These are phyloP conservation scores for Lachnellula cervina DNA, from an alignment of 2,329 filamentous ascomycete species.

Conservation along the genomic window DNA sequence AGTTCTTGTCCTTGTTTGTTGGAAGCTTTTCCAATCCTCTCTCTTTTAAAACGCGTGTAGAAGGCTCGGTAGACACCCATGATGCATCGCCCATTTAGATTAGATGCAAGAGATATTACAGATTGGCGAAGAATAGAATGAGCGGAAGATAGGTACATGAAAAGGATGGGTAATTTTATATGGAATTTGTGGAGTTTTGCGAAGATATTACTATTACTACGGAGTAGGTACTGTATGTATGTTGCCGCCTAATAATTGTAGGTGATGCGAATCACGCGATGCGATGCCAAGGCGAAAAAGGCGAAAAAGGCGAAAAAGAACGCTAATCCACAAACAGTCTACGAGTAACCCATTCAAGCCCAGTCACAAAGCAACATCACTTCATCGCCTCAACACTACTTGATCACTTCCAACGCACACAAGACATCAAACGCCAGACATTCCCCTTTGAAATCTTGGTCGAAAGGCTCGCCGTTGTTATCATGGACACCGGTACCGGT, in stretches of 20 bases:
- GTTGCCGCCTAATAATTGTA: not conserved
- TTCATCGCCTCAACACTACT: not conserved
- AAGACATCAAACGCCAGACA: not conserved
- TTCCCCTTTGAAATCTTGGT: not conserved
- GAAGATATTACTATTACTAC: not conserved
- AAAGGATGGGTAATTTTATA: not conserved
- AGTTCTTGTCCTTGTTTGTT: not conserved
- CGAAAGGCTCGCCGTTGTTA: not conserved
- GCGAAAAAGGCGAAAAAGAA: not conserved
- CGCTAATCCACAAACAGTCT: not conserved
- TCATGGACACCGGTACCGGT: slow-evolving; percentile 7
- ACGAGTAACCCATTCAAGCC: not conserved
- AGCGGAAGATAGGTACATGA: not conserved
- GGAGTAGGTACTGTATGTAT: too few relatives aligned
- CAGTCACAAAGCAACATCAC: not conserved
- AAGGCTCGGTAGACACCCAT: slow-evolving; percentile 17
- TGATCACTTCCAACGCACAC: not conserved
- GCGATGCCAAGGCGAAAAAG: too few relatives aligned
- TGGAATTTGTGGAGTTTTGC: not conserved
- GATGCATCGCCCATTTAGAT: slow-evolving; percentile 9
- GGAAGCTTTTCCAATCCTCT: slow-evolving; percentile 1
- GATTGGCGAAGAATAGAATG: not conserved
- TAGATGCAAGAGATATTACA: not conserved
- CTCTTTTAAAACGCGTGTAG: slow-evolving; percentile 9
- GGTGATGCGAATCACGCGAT: not conserved